A percentile compares a stretch with the other conserved stretches of the same genome.
Conservation (phyloP, 805 yeast species). For the Scheffersomyces stipitis region DNA sequence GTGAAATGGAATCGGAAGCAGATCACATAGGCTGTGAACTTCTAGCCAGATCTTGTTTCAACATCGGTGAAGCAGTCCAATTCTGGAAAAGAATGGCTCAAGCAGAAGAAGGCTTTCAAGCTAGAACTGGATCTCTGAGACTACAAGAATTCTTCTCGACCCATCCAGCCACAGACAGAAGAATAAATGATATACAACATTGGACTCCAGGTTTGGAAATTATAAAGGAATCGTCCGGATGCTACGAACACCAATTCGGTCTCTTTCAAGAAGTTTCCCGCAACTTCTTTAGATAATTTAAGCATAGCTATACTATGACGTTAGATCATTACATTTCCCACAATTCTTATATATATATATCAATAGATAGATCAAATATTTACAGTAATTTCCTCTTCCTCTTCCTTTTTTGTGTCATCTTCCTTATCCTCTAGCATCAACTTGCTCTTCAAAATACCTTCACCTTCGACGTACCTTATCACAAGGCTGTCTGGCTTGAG, state of each 20-base stretch:
- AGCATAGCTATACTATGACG: background rate
- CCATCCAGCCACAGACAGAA: constrained; percentile 80
- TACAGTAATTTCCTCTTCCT: constrained; percentile 11
- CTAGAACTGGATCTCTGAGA: constrained; percentile 3
- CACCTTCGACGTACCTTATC: constrained; percentile 6
- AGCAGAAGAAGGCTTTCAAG: constrained; percentile 23
- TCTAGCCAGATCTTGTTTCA: constrained; percentile 86
- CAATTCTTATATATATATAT: constrained; percentile 3
- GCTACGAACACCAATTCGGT: constrained; percentile 26
- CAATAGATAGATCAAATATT: constrained; percentile 6
- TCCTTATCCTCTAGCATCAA: constrained; percentile 1
- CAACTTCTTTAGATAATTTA: constrained; percentile 11
- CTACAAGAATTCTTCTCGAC: constrained; percentile 72
- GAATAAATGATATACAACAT: constrained; percentile 63
- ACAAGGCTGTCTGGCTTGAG: background rate
- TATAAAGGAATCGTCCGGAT: constrained; percentile 42
- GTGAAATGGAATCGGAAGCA: constrained; percentile 96
- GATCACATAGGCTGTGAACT: constrained; percentile 91
- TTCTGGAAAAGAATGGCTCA: constrained; percentile 82
- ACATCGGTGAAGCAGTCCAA: constrained; percentile 69
- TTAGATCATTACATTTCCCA: constrained; percentile 1
- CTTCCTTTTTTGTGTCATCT: too few relatives aligned
- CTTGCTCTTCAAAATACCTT: constrained; percentile 9
- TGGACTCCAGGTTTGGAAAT: constrained; percentile 66
- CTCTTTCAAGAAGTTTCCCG: constrained; percentile 14